Conservation (phyloP, 2,329 filamentous ascomycete species). For the Fusarium acutatum region DNA sequence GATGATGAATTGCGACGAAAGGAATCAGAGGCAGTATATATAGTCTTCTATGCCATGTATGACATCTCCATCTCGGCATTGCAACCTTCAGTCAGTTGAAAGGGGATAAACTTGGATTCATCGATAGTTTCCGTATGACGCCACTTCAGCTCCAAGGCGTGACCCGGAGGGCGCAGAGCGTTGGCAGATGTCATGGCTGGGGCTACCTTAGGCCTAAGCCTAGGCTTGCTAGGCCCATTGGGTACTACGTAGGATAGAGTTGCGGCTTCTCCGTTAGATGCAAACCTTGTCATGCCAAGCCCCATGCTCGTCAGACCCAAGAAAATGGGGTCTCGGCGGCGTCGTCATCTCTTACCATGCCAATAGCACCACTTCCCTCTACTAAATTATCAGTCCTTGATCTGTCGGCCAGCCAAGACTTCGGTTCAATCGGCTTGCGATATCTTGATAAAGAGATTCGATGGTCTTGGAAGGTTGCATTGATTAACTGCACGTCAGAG, state of each 20-base stretch:
- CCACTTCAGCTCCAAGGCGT: background rate
- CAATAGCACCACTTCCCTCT: background rate
- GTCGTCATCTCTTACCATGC: constrained; percentile 5
- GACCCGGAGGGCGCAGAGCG: background rate
- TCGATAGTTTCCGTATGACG: constrained; percentile 14
- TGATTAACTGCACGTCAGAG: background rate
- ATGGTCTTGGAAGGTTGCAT: background rate
- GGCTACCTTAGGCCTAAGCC: background rate
- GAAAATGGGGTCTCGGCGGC: background rate
- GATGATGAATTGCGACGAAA: background rate
- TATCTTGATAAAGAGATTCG: background rate
- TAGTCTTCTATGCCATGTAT: background rate
- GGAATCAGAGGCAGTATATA: background rate
- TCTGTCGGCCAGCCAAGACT: background rate
- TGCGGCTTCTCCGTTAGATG: constrained; percentile 2
- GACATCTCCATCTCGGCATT: background rate
- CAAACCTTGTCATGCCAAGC: constrained; percentile 18
- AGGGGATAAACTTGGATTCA: background rate
- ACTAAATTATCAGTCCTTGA: background rate
- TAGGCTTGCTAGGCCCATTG: background rate
- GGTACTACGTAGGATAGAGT: background rate
- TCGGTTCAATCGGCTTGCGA: background rate
- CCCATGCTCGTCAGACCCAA: constrained; percentile 12
- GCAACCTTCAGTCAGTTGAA: background rate
- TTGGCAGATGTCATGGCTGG: constrained; percentile 20